A percentile compares a stretch with the other conserved stretches of the same genome.
phyloP scores from a whole-genome alignment of 768 basidiomycete species.

The Amanita molliuscula region DNA sequence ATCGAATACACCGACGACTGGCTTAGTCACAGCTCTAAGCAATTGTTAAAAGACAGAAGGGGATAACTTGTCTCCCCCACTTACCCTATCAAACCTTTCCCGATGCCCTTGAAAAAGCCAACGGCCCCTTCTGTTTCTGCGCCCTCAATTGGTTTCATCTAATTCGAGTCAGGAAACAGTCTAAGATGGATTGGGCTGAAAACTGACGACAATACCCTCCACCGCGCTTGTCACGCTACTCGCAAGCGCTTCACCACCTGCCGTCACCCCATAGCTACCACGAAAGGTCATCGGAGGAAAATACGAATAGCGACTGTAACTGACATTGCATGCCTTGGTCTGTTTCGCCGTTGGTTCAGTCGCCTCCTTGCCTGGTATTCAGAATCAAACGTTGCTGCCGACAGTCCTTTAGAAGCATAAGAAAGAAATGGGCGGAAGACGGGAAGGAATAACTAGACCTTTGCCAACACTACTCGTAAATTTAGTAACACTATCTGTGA shows the following conservation, averaged over 20 bases:
- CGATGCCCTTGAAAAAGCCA: slow-evolving; percentile 97
- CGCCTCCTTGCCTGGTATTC: slow-evolving; percentile 89
- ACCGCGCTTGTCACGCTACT: slow-evolving; percentile 92
- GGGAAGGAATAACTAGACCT: slow-evolving; percentile 32
- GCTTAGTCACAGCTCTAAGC: slow-evolving; percentile 83
- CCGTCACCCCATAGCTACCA: slow-evolving; percentile 84
- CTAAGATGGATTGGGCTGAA: not conserved
- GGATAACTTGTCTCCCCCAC: slow-evolving; percentile 9
- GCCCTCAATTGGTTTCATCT: slow-evolving; percentile 97
- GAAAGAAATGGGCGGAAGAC: not conserved
- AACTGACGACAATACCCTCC: slow-evolving; percentile 79
- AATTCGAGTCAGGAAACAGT: not conserved
- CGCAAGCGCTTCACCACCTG: slow-evolving; percentile 90
- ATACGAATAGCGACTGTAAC: slow-evolving; percentile 13
- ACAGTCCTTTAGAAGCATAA: slow-evolving; percentile 49
- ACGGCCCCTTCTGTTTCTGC: slow-evolving; percentile 90
- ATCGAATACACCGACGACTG: slow-evolving; percentile 93
- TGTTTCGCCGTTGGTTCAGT: slow-evolving; percentile 85
- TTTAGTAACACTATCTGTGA: slow-evolving; percentile 96
- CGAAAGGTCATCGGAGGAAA: not conserved
- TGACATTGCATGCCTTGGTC: slow-evolving; percentile 91
- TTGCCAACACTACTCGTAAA: slow-evolving; percentile 97
- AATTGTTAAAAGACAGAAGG: not conserved
- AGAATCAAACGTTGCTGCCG: slow-evolving; percentile 92
- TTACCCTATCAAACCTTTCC: slow-evolving; percentile 92